Evolutionary conservation across 495 filamentous ascomycete species (phyloP), one percentile per base, ranked within the genome.

Genomic region (Terfezia boudieri): DNA sequence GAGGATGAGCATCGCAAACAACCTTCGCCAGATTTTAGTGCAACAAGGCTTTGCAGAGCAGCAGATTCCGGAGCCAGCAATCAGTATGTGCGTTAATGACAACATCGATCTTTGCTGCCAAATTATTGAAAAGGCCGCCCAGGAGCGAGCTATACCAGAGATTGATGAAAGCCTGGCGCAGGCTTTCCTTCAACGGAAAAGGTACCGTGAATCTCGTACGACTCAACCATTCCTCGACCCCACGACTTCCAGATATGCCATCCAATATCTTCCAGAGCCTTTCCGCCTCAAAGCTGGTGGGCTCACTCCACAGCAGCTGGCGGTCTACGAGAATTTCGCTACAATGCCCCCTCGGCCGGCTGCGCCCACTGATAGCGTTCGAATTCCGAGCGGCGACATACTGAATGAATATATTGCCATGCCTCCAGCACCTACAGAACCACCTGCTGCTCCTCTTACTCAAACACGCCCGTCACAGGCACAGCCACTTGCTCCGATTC

Each of bases 11-110:
- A 95, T 96, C 71, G 83, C 78, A 37, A 96, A 95, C 67, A 92
- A 95, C 63, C 83, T 99, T 59, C 82, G 92, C n/a, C 67, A 71
- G 22, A 73, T 88, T 62, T 64, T 79, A 4, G 71, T 71, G 10
- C 80, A 83, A 60, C 79, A 79, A 26, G 82, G 83, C 57, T 71
- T 86, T 22, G 83, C 87, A 2, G 92, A 99, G 64, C 87, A 87
- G 17, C 69, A 78, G 51, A 58, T 65, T 51, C 56, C 59, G 2
- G 63, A 65, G 41, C 62, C 65, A 49, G 77, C 78, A 23, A 88
- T 96, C 54, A 74, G 94, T 56, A 93, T 96, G 83, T 95, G 92
- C 65, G 88, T 96, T 57, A 96, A 96, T 64, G 90, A 94, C 55
- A 99, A 99, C 66, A 73, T 96, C 35, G 90, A 99, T 58, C 75